These are phyloP conservation scores for Massarina eburnea DNA, from an alignment of 2,329 filamentous ascomycete genomes.

Conservation along the genomic window DNA sequence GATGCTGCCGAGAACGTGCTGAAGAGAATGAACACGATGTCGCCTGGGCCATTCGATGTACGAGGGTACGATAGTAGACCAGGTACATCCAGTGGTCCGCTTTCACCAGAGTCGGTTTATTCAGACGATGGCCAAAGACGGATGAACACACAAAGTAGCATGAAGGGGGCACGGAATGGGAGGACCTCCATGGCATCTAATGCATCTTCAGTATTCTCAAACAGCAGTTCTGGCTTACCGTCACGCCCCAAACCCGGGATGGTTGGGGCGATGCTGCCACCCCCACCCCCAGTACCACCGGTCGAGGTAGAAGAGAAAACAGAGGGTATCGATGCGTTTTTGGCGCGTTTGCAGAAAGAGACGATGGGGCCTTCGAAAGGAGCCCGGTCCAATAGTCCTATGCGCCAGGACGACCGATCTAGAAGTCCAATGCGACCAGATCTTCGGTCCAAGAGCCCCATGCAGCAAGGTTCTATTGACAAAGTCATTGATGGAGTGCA, in stretches of 20 bases:
- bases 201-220: conserved; percentile 37
- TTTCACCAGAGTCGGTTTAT: conserved; percentile 21
- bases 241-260: conserved; percentile 23
- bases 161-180: conserved; percentile 25
- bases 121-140: conserved; percentile 37
- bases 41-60: conserved; percentile 66
- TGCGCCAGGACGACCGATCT: conserved; percentile 8
- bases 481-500: conserved; percentile 22
- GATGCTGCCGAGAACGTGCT: conserved; percentile 52
- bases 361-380: conserved; percentile 20
- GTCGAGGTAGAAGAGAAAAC: conserved; percentile 19
- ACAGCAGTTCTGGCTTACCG: conserved; percentile 25
- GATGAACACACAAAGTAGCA: conserved; percentile 39
- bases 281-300: conserved; percentile 25
- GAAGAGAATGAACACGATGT: conserved; percentile 66
- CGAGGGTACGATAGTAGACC: conserved; percentile 33
- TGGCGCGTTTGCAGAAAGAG: conserved; percentile 40
- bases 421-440: conserved; percentile 21
- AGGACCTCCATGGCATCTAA: conserved; percentile 33
- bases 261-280: conserved; percentile 8
- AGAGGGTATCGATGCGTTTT: conserved; percentile 43
- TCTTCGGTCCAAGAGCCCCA: conserved; percentile 20
- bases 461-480: conserved; percentile 11
- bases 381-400: conserved; percentile 19
- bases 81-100: conserved; percentile 39